These are phyloP conservation scores for Coriaria nepalensis DNA, from an alignment of 306 rosid species.

Conservation along the genomic window DNA sequence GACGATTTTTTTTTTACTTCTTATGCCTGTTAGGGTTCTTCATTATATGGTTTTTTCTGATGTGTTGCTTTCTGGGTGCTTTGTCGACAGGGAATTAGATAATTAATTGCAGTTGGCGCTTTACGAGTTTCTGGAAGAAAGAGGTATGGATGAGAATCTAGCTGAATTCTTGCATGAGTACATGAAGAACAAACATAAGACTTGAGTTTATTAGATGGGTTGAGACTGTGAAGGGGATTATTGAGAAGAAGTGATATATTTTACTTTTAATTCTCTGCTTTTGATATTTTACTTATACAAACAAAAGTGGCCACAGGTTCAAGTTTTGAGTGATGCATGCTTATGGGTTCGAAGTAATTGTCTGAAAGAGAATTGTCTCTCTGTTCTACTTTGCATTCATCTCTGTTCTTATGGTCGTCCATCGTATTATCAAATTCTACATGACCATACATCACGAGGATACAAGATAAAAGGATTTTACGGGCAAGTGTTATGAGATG, in stretches of 20 bases:
- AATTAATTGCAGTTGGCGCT: constrained; percentile 66
- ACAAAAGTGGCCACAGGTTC: too few species aligned
- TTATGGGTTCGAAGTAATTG: too few species aligned
- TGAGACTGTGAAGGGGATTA: constrained; percentile 50
- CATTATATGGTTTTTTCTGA: background rate
- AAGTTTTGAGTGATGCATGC: too few species aligned
- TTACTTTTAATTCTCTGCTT: too few species aligned
- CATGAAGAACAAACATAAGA: constrained; percentile 67
- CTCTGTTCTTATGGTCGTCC: too few species aligned
- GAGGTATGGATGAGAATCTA: constrained; percentile 55
- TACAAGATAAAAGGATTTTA: too few species aligned
- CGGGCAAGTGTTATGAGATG: too few species aligned
- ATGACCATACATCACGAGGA: too few species aligned
- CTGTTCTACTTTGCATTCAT: too few species aligned
- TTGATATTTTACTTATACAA: too few species aligned
- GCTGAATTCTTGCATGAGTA: constrained; percentile 59
- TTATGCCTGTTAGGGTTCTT: background rate
- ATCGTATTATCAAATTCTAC: too few species aligned
- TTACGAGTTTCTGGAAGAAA: constrained; percentile 64
- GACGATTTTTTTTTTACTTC: constrained; percentile 12
- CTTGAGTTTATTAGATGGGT: constrained; percentile 62
- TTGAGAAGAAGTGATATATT: constrained; percentile 36
- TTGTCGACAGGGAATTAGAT: constrained; percentile 66
- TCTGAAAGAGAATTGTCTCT: too few species aligned
- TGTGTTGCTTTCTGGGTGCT: constrained; percentile 8